These are phyloP conservation scores for Trametes cingulata DNA, from an alignment of 768 basidiomycete species.

Conservation along the genomic window DNA sequence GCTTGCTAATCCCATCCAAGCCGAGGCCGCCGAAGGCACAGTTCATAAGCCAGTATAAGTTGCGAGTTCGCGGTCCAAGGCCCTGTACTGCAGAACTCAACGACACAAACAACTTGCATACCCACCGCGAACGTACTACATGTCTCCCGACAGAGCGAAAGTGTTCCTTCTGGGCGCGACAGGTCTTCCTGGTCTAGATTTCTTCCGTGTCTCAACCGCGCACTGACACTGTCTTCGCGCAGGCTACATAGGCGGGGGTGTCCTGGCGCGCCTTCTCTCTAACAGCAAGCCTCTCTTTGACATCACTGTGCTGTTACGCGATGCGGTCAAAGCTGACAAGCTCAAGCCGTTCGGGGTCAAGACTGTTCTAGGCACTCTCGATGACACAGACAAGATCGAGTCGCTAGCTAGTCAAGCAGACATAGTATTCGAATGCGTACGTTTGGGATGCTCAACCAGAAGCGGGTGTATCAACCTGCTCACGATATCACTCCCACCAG, in stretches of 20 bases:
- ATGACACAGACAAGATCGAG: conserved; percentile 39
- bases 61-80: no score
- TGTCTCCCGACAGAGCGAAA: neutral
- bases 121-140: no score
- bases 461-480: neutral
- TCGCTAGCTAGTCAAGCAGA: conserved; percentile 45
- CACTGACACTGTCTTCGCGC: neutral
- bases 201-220: neutral
- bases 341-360: conserved; percentile 22
- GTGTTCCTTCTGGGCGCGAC: conserved; percentile 7
- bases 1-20: no score
- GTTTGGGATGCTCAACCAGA: neutral
- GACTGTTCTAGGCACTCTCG: conserved; percentile 20
- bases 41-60: no score
- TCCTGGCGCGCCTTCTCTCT: conserved; percentile 46
- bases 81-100: no score
- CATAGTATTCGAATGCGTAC: conserved; percentile 31
- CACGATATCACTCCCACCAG: conserved; percentile 25
- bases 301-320: conserved; percentile 48
- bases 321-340: conserved; percentile 37
- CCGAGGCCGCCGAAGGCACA: no score
- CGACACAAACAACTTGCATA: no score
- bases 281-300: conserved; percentile 39
- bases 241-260: conserved; percentile 60
- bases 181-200: neutral